Conservation (phyloP, 139 green algal species). For the Zygnema circumcarinatum region DNA sequence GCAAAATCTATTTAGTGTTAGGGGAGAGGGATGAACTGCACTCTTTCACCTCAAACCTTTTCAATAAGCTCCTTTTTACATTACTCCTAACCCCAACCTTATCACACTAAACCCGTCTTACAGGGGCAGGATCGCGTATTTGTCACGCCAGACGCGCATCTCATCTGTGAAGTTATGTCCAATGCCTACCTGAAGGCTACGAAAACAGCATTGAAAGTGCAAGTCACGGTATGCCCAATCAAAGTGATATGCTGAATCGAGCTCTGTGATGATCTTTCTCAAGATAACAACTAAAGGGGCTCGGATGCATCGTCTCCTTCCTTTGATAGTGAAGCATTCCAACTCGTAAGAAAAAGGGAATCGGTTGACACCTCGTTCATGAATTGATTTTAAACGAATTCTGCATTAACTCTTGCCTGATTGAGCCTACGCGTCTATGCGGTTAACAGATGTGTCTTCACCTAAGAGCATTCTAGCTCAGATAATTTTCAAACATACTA, state of each 20-base stretch:
- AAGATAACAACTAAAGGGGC: neutral
- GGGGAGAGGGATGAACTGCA: neutral
- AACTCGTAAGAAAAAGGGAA: neutral
- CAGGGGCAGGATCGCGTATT: neutral
- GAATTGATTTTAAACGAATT: neutral
- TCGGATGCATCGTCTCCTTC: neutral
- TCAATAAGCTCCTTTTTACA: neutral
- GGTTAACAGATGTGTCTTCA: too few species aligned
- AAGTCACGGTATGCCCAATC: neutral
- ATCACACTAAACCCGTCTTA: too few species aligned
- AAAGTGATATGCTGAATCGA: too few species aligned
- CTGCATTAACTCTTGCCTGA: too few species aligned
- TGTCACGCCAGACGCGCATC: neutral
- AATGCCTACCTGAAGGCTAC: neutral
- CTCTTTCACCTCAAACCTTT: neutral
- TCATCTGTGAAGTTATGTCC: neutral
- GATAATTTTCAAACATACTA: neutral
- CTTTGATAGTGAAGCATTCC: neutral
- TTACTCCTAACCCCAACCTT: too few species aligned
- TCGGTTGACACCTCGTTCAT: neutral
- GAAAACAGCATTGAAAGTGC: neutral
- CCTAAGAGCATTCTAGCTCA: neutral
- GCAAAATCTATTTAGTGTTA: neutral
- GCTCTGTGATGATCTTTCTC: too few species aligned
- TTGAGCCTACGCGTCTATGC: too few species aligned